phyloP scores from a whole-genome alignment of 2,329 filamentous ascomycete species.

The Phialophora expanda region DNA sequence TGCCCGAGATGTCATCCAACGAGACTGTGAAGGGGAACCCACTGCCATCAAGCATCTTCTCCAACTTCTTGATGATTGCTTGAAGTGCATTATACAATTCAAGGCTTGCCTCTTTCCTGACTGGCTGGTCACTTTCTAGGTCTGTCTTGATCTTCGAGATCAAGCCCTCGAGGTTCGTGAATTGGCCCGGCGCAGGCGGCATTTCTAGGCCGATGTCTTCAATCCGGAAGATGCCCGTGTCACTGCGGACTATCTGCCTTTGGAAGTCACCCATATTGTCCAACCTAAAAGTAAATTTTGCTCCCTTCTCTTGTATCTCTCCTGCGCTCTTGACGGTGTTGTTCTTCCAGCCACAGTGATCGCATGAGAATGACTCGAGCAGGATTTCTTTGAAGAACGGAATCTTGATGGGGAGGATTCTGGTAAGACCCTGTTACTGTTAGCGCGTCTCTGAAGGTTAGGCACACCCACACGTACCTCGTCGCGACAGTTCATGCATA shows the following conservation, averaged over 20 bases:
- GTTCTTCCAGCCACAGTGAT: conserved; percentile 86
- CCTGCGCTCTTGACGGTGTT: conserved; percentile 93
- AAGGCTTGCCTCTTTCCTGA: conserved; percentile 75
- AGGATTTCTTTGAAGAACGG: conserved; percentile 98
- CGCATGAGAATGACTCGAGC: conserved; percentile 94
- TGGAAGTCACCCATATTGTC: conserved; percentile 75
- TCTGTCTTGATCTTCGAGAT: conserved; percentile 79
- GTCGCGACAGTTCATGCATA: conserved; percentile 85
- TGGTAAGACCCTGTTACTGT: conserved; percentile 72
- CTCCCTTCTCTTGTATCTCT: conserved; percentile 86
- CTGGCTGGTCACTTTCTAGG: conserved; percentile 79
- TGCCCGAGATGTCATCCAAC: conserved; percentile 89
- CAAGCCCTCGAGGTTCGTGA: conserved; percentile 92
- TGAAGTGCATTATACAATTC: conserved; percentile 80
- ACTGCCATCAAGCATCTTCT: conserved; percentile 76
- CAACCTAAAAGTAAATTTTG: conserved; percentile 80
- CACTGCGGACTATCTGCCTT: conserved; percentile 89
- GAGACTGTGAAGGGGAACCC: conserved; percentile 86
- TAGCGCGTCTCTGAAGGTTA: conserved; percentile 20
- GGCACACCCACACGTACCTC: conserved; percentile 59
- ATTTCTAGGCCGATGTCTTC: conserved; percentile 94
- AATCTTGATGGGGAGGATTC: conserved; percentile 86
- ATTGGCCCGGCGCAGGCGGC: conserved; percentile 84
- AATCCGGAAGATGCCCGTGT: conserved; percentile 82
- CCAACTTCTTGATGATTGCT: conserved; percentile 73